These are phyloP conservation scores for Quercus berberidifolia DNA, from an alignment of 306 rosid genomes.

Conservation along the genomic window DNA sequence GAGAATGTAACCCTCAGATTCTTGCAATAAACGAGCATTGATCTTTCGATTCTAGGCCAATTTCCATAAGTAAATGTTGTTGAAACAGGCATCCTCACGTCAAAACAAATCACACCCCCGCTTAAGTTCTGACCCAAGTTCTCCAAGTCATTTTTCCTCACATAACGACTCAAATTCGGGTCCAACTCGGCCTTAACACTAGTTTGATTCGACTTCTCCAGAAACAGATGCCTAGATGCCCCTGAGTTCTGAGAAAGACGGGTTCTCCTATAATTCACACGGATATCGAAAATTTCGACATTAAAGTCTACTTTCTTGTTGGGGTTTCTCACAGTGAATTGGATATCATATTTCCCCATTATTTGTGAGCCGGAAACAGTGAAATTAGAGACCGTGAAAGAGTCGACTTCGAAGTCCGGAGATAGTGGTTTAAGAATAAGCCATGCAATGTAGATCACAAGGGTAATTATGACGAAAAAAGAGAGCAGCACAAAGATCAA, in stretches of 20 bases:
- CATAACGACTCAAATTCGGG: not conserved
- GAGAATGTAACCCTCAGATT: constrained; percentile 25
- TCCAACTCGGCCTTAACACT: constrained; percentile 18
- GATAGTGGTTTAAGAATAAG: constrained; percentile 14
- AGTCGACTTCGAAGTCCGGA: constrained; percentile 16
- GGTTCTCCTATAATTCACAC: not conserved
- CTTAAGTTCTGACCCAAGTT: constrained; percentile 17
- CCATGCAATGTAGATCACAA: constrained; percentile 29
- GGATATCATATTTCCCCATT: constrained; percentile 8
- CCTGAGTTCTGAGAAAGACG: not conserved
- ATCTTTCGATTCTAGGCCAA: constrained; percentile 19
- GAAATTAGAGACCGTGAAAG: constrained; percentile 33
- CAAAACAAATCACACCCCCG: constrained; percentile 22
- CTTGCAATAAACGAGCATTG: constrained; percentile 9
- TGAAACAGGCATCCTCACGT: constrained; percentile 11
- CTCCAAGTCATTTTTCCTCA: not conserved
- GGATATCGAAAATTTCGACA: not conserved
- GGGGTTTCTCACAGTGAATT: constrained; percentile 22
- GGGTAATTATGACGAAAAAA: not conserved
- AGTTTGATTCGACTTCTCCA: constrained; percentile 18
- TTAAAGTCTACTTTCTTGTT: constrained; percentile 25
- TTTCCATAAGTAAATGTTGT: constrained; percentile 26
- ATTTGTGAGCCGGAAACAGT: constrained; percentile 5
- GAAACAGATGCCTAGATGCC: not conserved
- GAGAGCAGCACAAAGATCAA: not conserved